phyloP scores from a whole-genome alignment of 768 basidiomycete species.

The Lactarius sanguifluus region DNA sequence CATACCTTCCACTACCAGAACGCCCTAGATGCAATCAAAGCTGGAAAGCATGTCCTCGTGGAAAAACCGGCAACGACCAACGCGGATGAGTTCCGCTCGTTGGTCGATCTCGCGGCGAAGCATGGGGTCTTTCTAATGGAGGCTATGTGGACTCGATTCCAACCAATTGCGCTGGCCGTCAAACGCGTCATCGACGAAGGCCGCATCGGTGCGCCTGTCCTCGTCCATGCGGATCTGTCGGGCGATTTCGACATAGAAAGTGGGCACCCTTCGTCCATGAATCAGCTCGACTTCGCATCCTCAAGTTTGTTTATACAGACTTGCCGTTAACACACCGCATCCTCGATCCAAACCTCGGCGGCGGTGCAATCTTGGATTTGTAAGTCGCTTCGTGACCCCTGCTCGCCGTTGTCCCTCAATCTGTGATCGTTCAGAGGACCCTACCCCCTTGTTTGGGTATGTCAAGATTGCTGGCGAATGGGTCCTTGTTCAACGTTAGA shows the following conservation, averaged over 20 bases:
- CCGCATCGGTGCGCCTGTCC: constrained; percentile 61
- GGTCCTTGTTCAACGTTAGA: constrained; percentile 2
- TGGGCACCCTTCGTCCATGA: constrained; percentile 37
- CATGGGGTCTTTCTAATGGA: constrained; percentile 89
- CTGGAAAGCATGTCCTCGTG: constrained; percentile 82
- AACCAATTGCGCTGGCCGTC: constrained; percentile 63
- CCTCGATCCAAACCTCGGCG: constrained; percentile 74
- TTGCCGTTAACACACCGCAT: constrained; percentile 71
- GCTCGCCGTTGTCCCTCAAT: background rate
- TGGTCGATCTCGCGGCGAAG: constrained; percentile 73
- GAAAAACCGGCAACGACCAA: constrained; percentile 89
- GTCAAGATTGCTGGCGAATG: constrained; percentile 26
- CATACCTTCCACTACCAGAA: constrained; percentile 83
- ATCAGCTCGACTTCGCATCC: background rate
- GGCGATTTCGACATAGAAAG: constrained; percentile 64
- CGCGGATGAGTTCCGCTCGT: constrained; percentile 67
- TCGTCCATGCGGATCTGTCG: constrained; percentile 78
- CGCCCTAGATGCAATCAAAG: constrained; percentile 70
- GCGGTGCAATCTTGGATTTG: constrained; percentile 84
- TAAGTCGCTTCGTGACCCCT: constrained; percentile 39
- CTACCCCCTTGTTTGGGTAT: constrained; percentile 78
- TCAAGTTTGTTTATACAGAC: constrained; percentile 41
- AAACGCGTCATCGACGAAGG: constrained; percentile 63
- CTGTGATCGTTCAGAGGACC: constrained; percentile 54
- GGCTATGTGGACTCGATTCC: constrained; percentile 85